Evolutionary conservation across 2,329 filamentous ascomycete species (phyloP), one percentile per base, ranked within the genome.

Genomic region (Teratosphaeria pseudoeucalypti): DNA sequence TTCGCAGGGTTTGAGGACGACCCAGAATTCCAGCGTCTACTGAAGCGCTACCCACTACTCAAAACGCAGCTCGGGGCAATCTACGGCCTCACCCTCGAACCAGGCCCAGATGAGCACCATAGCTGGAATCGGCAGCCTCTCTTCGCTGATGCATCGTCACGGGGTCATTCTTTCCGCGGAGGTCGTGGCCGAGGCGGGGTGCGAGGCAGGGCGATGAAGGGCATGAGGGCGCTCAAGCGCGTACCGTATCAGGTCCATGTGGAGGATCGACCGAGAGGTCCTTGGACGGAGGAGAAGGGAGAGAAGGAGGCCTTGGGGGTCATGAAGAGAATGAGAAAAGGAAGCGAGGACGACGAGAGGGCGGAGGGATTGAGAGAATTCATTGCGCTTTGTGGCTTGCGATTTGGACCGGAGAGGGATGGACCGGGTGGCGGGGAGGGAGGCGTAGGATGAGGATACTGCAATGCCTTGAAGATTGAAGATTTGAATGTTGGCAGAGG

Each of bases 341-440:
- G 67, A 19, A 65, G 63, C 19, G 66, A 66, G 6, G 70, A 68
- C 1, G 67, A 69, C 16, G 67, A 69, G 53, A 68, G 71, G 58
- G 68, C 72, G 32, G 73, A 76, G 37, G 76, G 71, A 1, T 69
- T 79, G 66, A 65, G 63, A 5, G 75, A 77, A 54, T 79, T 78
- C 64, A 71, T 74, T 19, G 72, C 76, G 59, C 60, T 80, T 58
- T 72, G 79, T 58, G 73, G 70, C 54, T 66, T 79, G 62, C 75
- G 74, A 37, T 71, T 78, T 61, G 69, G 59, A 39, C 27, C 55
- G 43, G 43, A 49, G 5, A 47, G 43, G 19, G 43, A 47, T 16
- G 43, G 9, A 10, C n/a, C 23, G 43, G 16, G 19, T 49, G n/a
- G 16, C 16, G 43, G 16, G 43, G 6, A 23, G 16, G 9, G 43